Conservation (phyloP, 2,329 filamentous ascomycete genomes). For the Fusarium camptoceras region DNA sequence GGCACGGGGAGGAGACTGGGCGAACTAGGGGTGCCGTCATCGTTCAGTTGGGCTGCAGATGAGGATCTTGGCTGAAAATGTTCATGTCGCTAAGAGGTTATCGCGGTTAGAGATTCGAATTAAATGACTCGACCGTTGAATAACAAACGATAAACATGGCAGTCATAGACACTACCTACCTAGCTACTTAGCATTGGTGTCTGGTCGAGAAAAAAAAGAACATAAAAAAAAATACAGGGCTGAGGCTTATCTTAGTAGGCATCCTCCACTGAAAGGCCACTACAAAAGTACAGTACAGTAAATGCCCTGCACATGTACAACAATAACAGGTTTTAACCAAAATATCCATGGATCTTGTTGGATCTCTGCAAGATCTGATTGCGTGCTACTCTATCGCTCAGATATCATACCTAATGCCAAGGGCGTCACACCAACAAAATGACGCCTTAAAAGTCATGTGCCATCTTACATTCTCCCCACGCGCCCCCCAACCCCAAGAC, state of each 20-base stretch:
- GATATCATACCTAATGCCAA: slow-evolving; percentile 5
- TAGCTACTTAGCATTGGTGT: neutral
- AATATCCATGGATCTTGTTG: neutral
- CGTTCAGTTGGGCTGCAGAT: slow-evolving; percentile 11
- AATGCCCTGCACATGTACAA: neutral
- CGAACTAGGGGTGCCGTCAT: slow-evolving; percentile 28
- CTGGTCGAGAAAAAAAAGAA: neutral
- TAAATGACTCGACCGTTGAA: neutral
- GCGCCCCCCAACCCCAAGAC: slow-evolving; percentile 26
- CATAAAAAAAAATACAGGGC: neutral
- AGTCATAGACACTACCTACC: no score
- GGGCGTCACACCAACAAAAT: slow-evolving; percentile 19
- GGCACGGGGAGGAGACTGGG: slow-evolving; percentile 29
- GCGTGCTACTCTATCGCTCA: slow-evolving; percentile 28
- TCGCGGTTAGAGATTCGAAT: slow-evolving; percentile 11
- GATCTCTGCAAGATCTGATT: slow-evolving; percentile 28
- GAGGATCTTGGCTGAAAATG: neutral
- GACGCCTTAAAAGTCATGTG: slow-evolving; percentile 42
- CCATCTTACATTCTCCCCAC: slow-evolving; percentile 30
- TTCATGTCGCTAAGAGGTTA: slow-evolving; percentile 8
- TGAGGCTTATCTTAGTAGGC: neutral
- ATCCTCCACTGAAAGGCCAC: neutral
- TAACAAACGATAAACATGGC: neutral
- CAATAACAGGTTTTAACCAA: slow-evolving; percentile 13
- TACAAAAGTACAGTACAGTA: slow-evolving; percentile 6